Evolutionary conservation across 495 filamentous ascomycete species (phyloP).

Genomic region (Hypomontagnella submonticulosa): DNA sequence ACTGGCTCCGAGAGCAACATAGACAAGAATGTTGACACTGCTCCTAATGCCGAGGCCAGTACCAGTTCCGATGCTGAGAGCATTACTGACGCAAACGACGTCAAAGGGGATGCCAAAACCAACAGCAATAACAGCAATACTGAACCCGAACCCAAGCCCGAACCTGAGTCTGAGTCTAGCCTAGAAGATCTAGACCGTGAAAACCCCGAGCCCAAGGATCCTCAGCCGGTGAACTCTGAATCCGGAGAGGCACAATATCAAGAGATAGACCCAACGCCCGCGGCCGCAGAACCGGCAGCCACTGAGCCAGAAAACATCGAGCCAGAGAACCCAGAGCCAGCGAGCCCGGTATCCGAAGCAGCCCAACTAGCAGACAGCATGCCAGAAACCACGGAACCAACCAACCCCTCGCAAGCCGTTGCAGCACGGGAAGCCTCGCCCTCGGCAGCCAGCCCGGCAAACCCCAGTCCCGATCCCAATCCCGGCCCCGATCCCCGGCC

Average conservation of each 20-base stretch:
- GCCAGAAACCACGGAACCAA: background rate
- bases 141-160: conserved; percentile 1
- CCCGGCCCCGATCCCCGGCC: background rate
- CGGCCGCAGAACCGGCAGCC: too few species aligned
- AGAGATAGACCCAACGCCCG: too few species aligned
- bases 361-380: background rate
- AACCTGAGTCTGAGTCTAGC: too few species aligned
- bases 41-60: background rate
- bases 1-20: too few species aligned
- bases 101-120: background rate
- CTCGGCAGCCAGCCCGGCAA: too few species aligned
- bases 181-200: too few species aligned
- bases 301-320: background rate
- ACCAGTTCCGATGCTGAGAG: background rate
- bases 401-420: background rate
- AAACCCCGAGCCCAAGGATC: too few species aligned
- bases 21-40: too few species aligned
- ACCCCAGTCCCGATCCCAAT: background rate
- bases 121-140: background rate
- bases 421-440: too few species aligned
- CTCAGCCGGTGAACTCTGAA: too few species aligned
- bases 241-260: too few species aligned
- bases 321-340: background rate
- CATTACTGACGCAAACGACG: background rate
- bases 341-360: too few species aligned